Evolutionary conservation across 192 early-diverging fungal genomes (phyloP).

Genomic region (Podila horticola): DNA sequence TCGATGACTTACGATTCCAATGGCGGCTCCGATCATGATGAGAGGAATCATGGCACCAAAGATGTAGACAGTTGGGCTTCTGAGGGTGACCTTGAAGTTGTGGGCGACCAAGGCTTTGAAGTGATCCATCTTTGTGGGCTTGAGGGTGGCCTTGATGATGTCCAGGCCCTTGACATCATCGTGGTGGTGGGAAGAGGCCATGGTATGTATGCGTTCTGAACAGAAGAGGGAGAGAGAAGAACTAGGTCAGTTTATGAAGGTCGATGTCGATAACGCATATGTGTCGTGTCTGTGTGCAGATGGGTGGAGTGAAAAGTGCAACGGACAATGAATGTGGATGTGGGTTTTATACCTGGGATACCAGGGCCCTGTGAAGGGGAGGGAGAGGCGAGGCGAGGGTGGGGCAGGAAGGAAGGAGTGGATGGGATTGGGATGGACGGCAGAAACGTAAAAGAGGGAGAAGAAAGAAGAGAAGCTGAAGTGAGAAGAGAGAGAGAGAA

Average conservation of each 20-base stretch:
- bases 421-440: not conserved
- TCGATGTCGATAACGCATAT: too few relatives aligned
- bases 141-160: slow-evolving; percentile 40
- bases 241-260: too few relatives aligned
- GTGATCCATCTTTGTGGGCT: slow-evolving; percentile 38
- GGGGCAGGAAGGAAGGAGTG: not conserved
- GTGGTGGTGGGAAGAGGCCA: slow-evolving; percentile 4
- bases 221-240: too few relatives aligned
- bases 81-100: slow-evolving; percentile 31
- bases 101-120: slow-evolving; percentile 28
- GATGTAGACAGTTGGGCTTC: slow-evolving; percentile 27
- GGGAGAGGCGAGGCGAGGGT: not conserved
- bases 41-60: slow-evolving; percentile 38
- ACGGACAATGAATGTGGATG: too few relatives aligned
- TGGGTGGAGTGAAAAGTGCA: not conserved
- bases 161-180: slow-evolving; percentile 35
- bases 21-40: slow-evolving; percentile 38
- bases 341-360: too few relatives aligned
- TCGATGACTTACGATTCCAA: slow-evolving; percentile 45
- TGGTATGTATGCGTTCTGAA: not conserved
- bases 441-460: not conserved
- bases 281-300: too few relatives aligned
- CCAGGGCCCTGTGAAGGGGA: too few relatives aligned
- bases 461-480: not conserved
- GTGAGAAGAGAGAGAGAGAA: too few relatives aligned